phyloP scores from a whole-genome alignment of 2,329 filamentous ascomycete species.

The Phaeosphaeria sp. region DNA sequence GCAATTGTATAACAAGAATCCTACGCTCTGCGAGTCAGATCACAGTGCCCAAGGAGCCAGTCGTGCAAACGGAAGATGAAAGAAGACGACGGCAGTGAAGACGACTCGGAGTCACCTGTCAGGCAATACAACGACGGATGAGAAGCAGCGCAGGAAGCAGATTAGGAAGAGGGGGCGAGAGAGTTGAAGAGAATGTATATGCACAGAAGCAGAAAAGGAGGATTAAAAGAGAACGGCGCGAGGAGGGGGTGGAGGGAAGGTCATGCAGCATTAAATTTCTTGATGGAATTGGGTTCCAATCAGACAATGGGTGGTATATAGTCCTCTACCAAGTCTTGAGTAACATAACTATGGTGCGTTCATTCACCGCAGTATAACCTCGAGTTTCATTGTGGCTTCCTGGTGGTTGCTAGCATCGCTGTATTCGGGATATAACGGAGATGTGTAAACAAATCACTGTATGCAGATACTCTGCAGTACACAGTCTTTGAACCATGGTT shows the following conservation, averaged over 20 bases:
- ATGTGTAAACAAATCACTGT: conserved; percentile 6
- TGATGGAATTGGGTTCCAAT: too few species aligned
- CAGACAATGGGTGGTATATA: too few species aligned
- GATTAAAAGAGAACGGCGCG: background rate
- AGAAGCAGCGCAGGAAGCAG: background rate
- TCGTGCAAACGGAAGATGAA: background rate
- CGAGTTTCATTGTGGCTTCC: background rate
- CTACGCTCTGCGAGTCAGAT: background rate
- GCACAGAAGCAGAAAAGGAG: background rate
- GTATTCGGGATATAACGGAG: background rate
- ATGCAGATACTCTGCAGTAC: conserved; percentile 4
- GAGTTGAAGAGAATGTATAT: background rate
- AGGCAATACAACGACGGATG: background rate
- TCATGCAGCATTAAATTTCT: too few species aligned
- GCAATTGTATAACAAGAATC: too few species aligned
- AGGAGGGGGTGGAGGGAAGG: too few species aligned
- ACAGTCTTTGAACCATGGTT: conserved; percentile 10
- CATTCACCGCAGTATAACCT: background rate
- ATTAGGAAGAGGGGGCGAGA: background rate
- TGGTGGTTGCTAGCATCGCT: background rate
- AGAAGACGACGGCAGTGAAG: background rate
- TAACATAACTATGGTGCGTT: too few species aligned
- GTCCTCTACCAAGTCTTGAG: too few species aligned
- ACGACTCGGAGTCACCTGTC: background rate
- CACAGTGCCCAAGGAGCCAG: background rate